phyloP scores from a whole-genome alignment of 2,329 filamentous ascomycete species.

The Drechmeria coniospora region DNA sequence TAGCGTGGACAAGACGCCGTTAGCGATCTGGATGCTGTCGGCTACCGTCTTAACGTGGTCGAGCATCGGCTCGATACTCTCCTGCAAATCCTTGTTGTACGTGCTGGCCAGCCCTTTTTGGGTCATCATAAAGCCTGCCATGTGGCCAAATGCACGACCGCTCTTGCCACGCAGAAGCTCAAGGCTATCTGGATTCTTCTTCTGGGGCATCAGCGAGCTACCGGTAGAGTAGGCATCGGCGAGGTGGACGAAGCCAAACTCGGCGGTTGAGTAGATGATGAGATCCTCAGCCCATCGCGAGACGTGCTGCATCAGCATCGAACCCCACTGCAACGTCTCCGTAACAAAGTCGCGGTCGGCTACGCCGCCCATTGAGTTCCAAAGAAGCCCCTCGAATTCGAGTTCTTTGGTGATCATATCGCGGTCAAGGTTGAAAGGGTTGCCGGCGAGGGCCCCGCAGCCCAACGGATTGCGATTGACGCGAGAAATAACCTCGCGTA shows the following conservation, averaged over 20 bases:
- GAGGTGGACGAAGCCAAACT: constrained; percentile 62
- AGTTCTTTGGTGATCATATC: constrained; percentile 35
- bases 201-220: constrained; percentile 60
- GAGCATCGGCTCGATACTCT: constrained; percentile 72
- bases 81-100: constrained; percentile 89
- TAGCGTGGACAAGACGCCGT: constrained; percentile 63
- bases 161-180: constrained; percentile 58
- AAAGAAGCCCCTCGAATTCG: constrained; percentile 59
- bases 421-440: constrained; percentile 56
- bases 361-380: constrained; percentile 64
- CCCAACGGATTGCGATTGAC: constrained; percentile 61
- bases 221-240: constrained; percentile 72
- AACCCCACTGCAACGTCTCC: constrained; percentile 68
- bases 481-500: constrained; percentile 56
- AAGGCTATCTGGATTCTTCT: constrained; percentile 53
- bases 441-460: constrained; percentile 64
- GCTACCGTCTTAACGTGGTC: constrained; percentile 69
- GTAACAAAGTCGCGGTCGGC: constrained; percentile 70
- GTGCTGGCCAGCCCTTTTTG: constrained; percentile 58
- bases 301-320: constrained; percentile 65
- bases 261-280: constrained; percentile 64
- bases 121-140: constrained; percentile 62
- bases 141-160: constrained; percentile 64
- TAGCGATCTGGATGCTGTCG: constrained; percentile 71
- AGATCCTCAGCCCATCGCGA: constrained; percentile 73